phyloP scores from a whole-genome alignment of 2,329 filamentous ascomycete species.

The Exserohilum rostratum region DNA sequence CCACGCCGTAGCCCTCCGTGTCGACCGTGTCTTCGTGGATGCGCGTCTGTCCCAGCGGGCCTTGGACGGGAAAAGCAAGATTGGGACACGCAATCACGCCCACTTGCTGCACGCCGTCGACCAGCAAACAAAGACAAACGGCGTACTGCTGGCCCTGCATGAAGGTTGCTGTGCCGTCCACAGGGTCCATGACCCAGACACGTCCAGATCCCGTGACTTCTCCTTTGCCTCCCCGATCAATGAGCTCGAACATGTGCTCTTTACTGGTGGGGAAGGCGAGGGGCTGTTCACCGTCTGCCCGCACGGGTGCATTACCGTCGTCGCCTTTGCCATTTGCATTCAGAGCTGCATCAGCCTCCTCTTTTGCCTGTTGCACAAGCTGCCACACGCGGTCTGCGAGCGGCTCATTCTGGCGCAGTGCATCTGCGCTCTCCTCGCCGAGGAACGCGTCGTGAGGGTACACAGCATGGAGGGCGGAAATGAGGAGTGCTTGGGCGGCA shows the following conservation, averaged over 20 bases:
- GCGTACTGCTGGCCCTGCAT: slow-evolving; percentile 67
- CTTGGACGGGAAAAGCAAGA: slow-evolving; percentile 51
- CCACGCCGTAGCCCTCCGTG: slow-evolving; percentile 47
- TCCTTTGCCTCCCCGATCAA: slow-evolving; percentile 64
- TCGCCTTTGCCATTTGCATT: slow-evolving; percentile 32
- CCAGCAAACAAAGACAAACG: slow-evolving; percentile 64
- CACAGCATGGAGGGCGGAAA: slow-evolving; percentile 59
- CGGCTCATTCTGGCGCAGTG: slow-evolving; percentile 56
- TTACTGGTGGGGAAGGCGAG: slow-evolving; percentile 50
- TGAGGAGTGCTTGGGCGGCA: slow-evolving; percentile 67
- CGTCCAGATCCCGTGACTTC: slow-evolving; percentile 53
- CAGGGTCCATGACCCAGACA: slow-evolving; percentile 69
- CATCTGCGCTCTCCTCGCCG: slow-evolving; percentile 65
- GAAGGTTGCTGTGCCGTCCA: slow-evolving; percentile 69
- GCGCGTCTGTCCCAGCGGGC: slow-evolving; percentile 20
- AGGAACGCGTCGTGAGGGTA: slow-evolving; percentile 65
- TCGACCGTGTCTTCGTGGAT: slow-evolving; percentile 52
- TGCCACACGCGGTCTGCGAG: slow-evolving; percentile 63
- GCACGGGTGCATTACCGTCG: slow-evolving; percentile 21
- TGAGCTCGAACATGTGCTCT: slow-evolving; percentile 66
- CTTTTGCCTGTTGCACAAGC: slow-evolving; percentile 52
- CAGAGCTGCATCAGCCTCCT: slow-evolving; percentile 36
- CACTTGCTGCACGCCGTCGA: slow-evolving; percentile 62
- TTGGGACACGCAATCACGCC: slow-evolving; percentile 69
- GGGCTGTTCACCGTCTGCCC: slow-evolving; percentile 8